These are phyloP conservation scores for Achaetomium macrosporum DNA, from an alignment of 2,329 filamentous ascomycete species.

Conservation along the genomic window DNA sequence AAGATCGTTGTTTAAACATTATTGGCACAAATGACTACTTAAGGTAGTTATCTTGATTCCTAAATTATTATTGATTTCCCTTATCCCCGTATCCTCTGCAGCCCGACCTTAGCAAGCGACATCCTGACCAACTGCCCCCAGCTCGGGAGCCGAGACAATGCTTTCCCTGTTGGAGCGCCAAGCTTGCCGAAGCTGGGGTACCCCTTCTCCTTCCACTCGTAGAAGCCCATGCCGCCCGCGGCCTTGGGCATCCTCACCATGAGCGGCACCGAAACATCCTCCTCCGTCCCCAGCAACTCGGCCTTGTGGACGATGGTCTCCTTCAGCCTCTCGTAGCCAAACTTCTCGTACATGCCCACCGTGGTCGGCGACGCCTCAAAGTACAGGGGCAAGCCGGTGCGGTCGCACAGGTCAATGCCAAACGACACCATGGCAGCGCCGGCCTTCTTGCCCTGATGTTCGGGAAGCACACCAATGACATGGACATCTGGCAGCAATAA, in stretches of 20 bases:
- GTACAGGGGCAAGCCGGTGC: conserved; percentile 39
- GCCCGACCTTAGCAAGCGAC: no score
- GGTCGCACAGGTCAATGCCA: conserved; percentile 34
- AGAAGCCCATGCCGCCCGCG: conserved; percentile 15
- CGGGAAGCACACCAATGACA: conserved; percentile 40
- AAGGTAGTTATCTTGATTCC: no score
- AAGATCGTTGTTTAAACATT: no score
- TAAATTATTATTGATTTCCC: no score
- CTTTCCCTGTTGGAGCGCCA: not conserved
- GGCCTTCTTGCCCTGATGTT: conserved; percentile 37
- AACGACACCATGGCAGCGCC: conserved; percentile 38
- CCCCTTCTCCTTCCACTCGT: conserved; percentile 19
- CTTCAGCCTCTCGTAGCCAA: conserved; percentile 39
- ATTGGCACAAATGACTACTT: no score
- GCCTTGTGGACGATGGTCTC: conserved; percentile 34
- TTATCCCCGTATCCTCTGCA: no score
- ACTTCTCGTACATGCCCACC: conserved; percentile 39
- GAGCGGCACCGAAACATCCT: conserved; percentile 35
- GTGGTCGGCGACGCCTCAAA: conserved; percentile 42
- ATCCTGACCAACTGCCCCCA: no score
- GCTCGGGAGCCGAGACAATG: not conserved
- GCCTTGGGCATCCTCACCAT: conserved; percentile 37
- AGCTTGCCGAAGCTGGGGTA: conserved; percentile 9
- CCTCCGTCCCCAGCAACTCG: conserved; percentile 31
- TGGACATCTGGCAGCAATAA: conserved; percentile 4